Percentiles rank a stretch among this genome's conserved stretches.
Conservation (phyloP, 306 rosid genomes). For the Betula pendula region DNA sequence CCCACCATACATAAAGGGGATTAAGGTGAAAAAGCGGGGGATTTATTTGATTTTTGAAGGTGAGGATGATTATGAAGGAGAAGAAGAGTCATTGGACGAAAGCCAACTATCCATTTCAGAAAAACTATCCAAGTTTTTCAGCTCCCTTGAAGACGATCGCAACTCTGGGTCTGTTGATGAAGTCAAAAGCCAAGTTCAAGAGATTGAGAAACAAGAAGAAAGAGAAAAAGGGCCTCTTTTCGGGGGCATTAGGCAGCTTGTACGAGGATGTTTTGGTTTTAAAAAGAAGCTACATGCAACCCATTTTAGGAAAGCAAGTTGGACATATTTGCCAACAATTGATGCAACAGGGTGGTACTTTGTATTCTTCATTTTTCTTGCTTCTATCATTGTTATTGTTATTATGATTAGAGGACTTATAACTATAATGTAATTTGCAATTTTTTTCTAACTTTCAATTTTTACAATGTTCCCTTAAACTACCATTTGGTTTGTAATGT, state of each 20-base stretch:
- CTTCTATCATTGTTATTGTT: no score
- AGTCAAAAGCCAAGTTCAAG: slow-evolving; percentile 15
- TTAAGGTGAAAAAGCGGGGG: slow-evolving; percentile 54
- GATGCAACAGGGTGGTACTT: no score
- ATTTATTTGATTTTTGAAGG: slow-evolving; percentile 49
- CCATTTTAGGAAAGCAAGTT: no score
- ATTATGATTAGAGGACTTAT: no score
- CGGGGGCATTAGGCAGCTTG: not conserved
- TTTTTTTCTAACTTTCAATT: no score
- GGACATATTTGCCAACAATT: no score
- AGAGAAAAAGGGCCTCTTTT: not conserved
- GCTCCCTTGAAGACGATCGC: slow-evolving; percentile 14
- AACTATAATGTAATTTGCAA: no score
- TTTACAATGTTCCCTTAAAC: no score
- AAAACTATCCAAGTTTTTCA: slow-evolving; percentile 48
- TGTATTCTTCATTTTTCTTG: no score
- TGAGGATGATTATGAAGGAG: slow-evolving; percentile 67
- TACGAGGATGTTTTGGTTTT: not conserved
- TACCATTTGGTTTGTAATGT: no score
- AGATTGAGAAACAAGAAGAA: slow-evolving; percentile 5
- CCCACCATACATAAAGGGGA: slow-evolving; percentile 36
- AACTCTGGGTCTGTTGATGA: not conserved
- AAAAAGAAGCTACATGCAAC: no score
- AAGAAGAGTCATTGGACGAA: slow-evolving; percentile 36
- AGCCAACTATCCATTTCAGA: slow-evolving; percentile 53